Percentiles rank a stretch among this genome's conserved stretches.
These are phyloP conservation scores for Aciculosporium take DNA, from an alignment of 2,329 filamentous ascomycete species.

Conservation along the genomic window DNA sequence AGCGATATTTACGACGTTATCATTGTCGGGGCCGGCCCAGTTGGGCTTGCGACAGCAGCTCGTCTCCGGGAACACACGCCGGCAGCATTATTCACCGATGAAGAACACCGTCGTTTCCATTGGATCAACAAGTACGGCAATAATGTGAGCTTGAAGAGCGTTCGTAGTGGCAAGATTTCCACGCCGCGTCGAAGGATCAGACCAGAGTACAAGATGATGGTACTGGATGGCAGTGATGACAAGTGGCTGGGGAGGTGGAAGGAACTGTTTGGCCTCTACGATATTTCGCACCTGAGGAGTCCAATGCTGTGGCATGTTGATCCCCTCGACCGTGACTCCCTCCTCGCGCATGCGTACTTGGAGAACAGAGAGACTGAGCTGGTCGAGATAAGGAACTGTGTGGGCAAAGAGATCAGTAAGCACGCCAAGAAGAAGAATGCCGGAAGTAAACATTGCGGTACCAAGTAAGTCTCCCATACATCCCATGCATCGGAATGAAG, in stretches of 20 bases:
- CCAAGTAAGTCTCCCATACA: conserved; percentile 23
- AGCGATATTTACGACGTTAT: conserved; percentile 46
- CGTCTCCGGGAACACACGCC: conserved; percentile 59
- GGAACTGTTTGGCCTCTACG: conserved; percentile 49
- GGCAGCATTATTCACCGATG: conserved; percentile 68
- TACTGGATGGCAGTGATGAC: conserved; percentile 50
- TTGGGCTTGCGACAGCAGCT: conserved; percentile 59
- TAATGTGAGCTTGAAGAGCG: conserved; percentile 41
- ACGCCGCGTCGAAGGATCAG: conserved; percentile 3
- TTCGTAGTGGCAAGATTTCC: conserved; percentile 20
- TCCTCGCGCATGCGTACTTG: conserved; percentile 54
- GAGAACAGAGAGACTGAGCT: conserved; percentile 47
- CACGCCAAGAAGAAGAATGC: conserved; percentile 54
- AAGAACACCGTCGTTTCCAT: conserved; percentile 68
- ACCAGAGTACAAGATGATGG: conserved; percentile 33
- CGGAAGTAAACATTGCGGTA: conserved; percentile 19
- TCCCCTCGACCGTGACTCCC: conserved; percentile 57
- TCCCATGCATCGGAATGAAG: background rate
- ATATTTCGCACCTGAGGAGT: conserved; percentile 59
- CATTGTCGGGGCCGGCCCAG: conserved; percentile 62
- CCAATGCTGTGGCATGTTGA: conserved; percentile 78
- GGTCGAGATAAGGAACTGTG: conserved; percentile 56
- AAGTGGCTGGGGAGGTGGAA: conserved; percentile 62
- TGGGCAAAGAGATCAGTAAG: conserved; percentile 69
- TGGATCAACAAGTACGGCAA: conserved; percentile 56